These are phyloP conservation scores for Ramalina intermedia DNA, from an alignment of 495 filamentous ascomycete species.

Conservation along the genomic window DNA sequence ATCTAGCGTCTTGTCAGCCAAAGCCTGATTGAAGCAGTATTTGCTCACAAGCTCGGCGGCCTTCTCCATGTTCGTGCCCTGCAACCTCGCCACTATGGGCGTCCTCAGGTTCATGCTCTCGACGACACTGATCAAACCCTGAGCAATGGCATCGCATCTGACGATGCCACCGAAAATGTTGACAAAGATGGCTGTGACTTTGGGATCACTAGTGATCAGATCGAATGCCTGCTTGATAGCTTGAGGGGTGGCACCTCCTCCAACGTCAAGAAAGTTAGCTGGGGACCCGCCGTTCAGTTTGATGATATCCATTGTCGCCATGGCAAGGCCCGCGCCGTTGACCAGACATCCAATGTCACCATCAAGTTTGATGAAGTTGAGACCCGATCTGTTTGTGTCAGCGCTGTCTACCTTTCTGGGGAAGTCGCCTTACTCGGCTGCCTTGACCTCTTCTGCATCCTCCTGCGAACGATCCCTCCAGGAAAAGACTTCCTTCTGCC, in stretches of 20 bases:
- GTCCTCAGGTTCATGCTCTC: conserved; percentile 87
- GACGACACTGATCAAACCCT: conserved; percentile 88
- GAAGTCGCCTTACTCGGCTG: conserved; percentile 49
- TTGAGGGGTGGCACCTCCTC: conserved; percentile 88
- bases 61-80: conserved; percentile 97
- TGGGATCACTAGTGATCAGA: conserved; percentile 94
- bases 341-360: conserved; percentile 98
- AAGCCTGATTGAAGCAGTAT: neutral
- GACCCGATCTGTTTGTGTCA: conserved; percentile 36
- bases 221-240: conserved; percentile 96
- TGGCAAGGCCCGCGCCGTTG: conserved; percentile 96
- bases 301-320: conserved; percentile 99
- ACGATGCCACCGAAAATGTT: conserved; percentile 99
- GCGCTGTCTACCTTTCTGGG: conserved; percentile 2
- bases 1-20: conserved; percentile 34
- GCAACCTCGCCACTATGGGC: conserved; percentile 88
- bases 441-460: conserved; percentile 93
- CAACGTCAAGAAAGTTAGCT: conserved; percentile 97
- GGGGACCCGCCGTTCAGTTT: conserved; percentile 95
- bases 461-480: conserved; percentile 93
- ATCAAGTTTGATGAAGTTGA: conserved; percentile 99
- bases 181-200: conserved; percentile 97
- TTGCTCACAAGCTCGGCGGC: conserved; percentile 64
- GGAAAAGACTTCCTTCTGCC: conserved; percentile 87
- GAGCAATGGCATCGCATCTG: conserved; percentile 92